A percentile compares a stretch with the other conserved stretches of the same genome.
These are phyloP conservation scores for Hebeloma cylindrosporum DNA, from an alignment of 768 basidiomycete genomes.

Conservation along the genomic window DNA sequence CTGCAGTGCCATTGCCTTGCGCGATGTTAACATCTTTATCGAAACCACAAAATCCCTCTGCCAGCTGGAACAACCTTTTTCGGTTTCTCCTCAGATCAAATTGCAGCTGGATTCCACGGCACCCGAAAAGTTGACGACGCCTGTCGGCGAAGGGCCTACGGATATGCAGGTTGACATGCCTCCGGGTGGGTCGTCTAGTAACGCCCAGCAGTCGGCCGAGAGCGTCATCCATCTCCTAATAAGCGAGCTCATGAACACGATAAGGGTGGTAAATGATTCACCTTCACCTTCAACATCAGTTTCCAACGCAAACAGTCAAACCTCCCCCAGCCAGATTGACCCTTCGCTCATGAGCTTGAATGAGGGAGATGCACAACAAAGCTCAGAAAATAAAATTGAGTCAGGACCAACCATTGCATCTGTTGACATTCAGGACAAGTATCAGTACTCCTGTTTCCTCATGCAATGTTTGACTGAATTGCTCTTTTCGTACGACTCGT, in stretches of 20 bases:
- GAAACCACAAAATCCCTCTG: slow-evolving; percentile 70
- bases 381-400: too few species aligned
- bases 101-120: slow-evolving; percentile 42
- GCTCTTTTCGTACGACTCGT: slow-evolving; percentile 87
- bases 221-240: slow-evolving; percentile 69
- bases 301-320: not conserved
- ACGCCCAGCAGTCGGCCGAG: slow-evolving; percentile 46
- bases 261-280: slow-evolving; percentile 45
- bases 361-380: too few species aligned
- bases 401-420: slow-evolving; percentile 5
- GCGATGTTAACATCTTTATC: slow-evolving; percentile 78
- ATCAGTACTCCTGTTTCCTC: slow-evolving; percentile 73
- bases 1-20: slow-evolving; percentile 76
- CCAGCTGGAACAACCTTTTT: slow-evolving; percentile 66
- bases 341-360: too few species aligned
- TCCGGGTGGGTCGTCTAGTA: slow-evolving; percentile 28
- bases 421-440: slow-evolving; percentile 34
- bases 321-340: slow-evolving; percentile 1
- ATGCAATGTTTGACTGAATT: slow-evolving; percentile 93
- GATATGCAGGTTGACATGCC: slow-evolving; percentile 64
- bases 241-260: slow-evolving; percentile 63
- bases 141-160: slow-evolving; percentile 19
- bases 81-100: slow-evolving; percentile 55
- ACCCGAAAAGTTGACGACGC: slow-evolving; percentile 22
- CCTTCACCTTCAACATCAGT: slow-evolving; percentile 17